phyloP scores from a whole-genome alignment of 345 rosid species.

The Gossypium turneri region DNA sequence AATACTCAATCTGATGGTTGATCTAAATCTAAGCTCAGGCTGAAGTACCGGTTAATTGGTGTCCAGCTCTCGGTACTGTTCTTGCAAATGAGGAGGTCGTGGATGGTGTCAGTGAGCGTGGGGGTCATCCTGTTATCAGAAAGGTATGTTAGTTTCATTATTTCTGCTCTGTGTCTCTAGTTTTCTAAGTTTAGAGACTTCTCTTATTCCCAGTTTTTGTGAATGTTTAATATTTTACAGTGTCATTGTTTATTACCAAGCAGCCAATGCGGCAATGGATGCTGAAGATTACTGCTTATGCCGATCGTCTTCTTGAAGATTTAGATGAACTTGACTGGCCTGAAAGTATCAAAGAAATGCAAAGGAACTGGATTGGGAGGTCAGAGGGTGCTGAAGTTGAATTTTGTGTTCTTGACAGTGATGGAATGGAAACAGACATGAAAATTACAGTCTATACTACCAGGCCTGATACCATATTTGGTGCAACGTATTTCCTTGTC shows the following conservation, averaged over 20 bases:
- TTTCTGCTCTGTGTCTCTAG: background rate
- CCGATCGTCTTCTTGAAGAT: constrained; percentile 90
- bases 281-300: constrained; percentile 92
- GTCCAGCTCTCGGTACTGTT: constrained; percentile 98
- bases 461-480: constrained; percentile 86
- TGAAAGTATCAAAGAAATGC: constrained; percentile 90
- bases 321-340: constrained; percentile 93
- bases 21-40: constrained; percentile 46
- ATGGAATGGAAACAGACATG: constrained; percentile 49
- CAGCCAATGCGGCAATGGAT: constrained; percentile 99
- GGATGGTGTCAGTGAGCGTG: constrained; percentile 98
- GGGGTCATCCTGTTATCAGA: constrained; percentile 90
- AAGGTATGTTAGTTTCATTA: constrained; percentile 47
- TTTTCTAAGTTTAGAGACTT: constrained; percentile 15
- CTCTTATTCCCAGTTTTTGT: constrained; percentile 18
- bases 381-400: constrained; percentile 86
- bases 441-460: constrained; percentile 74
- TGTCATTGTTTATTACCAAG: constrained; percentile 93
- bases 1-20: constrained; percentile 24
- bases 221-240: constrained; percentile 70
- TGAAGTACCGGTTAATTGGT: constrained; percentile 98
- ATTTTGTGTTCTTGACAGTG: constrained; percentile 51
- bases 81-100: constrained; percentile 98
- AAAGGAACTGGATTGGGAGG: constrained; percentile 92
- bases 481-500: constrained; percentile 68